These are phyloP conservation scores for Climacium dendroides DNA, from an alignment of 225 moss, liverwort and hornwort species.

Conservation along the genomic window DNA sequence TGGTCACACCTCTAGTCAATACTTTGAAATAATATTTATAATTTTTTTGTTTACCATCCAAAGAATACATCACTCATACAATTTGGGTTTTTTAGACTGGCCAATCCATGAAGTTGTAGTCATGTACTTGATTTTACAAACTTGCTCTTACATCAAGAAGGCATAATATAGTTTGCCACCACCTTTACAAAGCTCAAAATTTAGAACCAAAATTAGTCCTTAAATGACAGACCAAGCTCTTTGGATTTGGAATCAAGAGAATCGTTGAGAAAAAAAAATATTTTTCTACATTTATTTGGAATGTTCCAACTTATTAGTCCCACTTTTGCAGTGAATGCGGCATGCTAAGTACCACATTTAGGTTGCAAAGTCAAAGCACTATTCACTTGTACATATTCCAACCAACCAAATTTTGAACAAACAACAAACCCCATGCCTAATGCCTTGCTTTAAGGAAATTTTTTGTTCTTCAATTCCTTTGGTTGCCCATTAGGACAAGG, in stretches of 20 bases:
- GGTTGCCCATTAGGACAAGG: no score
- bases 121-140: no score
- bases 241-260: not conserved
- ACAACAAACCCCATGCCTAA: no score
- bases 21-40: not conserved
- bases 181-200: not conserved
- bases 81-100: no score
- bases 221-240: accelerated
- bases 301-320: not conserved
- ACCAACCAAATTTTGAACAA: no score
- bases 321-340: accelerated
- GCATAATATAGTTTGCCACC: not conserved
- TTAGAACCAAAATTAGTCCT: not conserved
- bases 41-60: accelerated
- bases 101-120: accelerated
- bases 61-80: no score
- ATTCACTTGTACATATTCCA: no score
- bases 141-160: no score
- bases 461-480: no score
- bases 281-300: not conserved
- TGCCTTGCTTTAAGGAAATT: no score
- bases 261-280: not conserved
- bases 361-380: not conserved
- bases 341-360: not conserved
- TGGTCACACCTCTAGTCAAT: not conserved